These are phyloP conservation scores for Blastobotrys apis DNA, from an alignment of 1,139 yeast species.

Conservation along the genomic window DNA sequence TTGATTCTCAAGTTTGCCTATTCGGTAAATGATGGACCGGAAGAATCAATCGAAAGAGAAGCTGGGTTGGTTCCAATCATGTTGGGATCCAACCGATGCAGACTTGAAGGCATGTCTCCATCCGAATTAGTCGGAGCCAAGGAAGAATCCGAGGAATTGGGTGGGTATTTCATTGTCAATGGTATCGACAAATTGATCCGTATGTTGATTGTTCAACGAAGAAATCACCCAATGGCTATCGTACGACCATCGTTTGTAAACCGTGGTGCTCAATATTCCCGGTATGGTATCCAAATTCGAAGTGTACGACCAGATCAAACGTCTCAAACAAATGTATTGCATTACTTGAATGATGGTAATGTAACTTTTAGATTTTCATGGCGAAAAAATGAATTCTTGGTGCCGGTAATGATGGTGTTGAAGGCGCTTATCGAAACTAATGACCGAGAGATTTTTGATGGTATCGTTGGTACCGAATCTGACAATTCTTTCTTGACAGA, in stretches of 20 bases:
- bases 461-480: conserved; percentile 85
- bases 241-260: conserved; percentile 91
- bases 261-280: conserved; percentile 88
- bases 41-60: conserved; percentile 71
- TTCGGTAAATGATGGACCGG: conserved; percentile 82
- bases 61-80: conserved; percentile 90
- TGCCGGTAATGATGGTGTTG: conserved; percentile 89
- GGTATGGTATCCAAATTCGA: conserved; percentile 90
- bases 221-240: conserved; percentile 97
- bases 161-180: conserved; percentile 93
- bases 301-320: conserved; percentile 95
- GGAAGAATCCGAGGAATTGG: conserved; percentile 94
- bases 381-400: conserved; percentile 91
- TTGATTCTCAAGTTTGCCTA: conserved; percentile 77
- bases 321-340: conserved; percentile 93
- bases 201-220: conserved; percentile 95
- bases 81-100: conserved; percentile 88
- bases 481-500: conserved; percentile 92
- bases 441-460: conserved; percentile 93
- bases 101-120: conserved; percentile 78
- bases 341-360: conserved; percentile 91
- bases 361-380: conserved; percentile 95
- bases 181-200: conserved; percentile 96
- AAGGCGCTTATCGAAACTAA: conserved; percentile 87
- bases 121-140: conserved; percentile 67